Conservation (phyloP, 768 basidiomycete species). For the Aureoboletus auriporus region DNA sequence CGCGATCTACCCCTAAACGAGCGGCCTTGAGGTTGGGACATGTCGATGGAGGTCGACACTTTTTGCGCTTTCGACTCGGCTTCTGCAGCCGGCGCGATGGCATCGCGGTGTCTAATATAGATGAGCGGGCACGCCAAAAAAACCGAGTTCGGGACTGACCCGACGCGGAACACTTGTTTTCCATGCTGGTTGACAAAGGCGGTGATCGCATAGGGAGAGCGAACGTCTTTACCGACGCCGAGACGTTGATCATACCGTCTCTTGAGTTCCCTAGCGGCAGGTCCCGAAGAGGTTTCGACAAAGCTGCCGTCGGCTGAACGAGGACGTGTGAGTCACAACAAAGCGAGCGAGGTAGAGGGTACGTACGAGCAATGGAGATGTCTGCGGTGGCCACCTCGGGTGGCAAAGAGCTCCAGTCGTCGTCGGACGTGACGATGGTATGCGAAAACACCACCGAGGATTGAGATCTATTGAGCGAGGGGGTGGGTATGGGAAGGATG, state of each 20-base stretch:
- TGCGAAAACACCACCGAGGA: conserved; percentile 45
- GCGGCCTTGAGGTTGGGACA: conserved; percentile 34
- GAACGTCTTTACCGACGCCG: conserved; percentile 61
- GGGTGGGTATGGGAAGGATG: conserved; percentile 41
- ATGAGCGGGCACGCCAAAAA: not conserved
- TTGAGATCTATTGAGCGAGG: conserved; percentile 36
- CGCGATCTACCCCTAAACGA: conserved; percentile 52
- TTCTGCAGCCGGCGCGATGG: conserved; percentile 57
- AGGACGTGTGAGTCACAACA: not conserved
- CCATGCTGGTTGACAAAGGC: conserved; percentile 80
- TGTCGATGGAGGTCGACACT: conserved; percentile 28
- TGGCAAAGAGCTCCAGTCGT: conserved; percentile 40
- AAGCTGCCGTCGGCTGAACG: conserved; percentile 66
- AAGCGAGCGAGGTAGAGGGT: not conserved
- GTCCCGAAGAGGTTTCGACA: conserved; percentile 75
- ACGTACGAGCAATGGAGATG: conserved; percentile 57
- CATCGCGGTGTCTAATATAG: conserved; percentile 50
- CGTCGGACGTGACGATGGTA: conserved; percentile 30
- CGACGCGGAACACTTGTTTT: conserved; percentile 70
- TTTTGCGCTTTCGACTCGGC: conserved; percentile 39
- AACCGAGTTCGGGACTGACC: conserved; percentile 45
- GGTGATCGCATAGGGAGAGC: conserved; percentile 82
- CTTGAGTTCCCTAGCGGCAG: conserved; percentile 76
- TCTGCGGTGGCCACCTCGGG: conserved; percentile 53
- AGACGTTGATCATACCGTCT: conserved; percentile 64